Base-by-base conservation (phyloP, 2,329 filamentous ascomycete genomes). In the Hymenotorrendiella dingleyae region DNA sequence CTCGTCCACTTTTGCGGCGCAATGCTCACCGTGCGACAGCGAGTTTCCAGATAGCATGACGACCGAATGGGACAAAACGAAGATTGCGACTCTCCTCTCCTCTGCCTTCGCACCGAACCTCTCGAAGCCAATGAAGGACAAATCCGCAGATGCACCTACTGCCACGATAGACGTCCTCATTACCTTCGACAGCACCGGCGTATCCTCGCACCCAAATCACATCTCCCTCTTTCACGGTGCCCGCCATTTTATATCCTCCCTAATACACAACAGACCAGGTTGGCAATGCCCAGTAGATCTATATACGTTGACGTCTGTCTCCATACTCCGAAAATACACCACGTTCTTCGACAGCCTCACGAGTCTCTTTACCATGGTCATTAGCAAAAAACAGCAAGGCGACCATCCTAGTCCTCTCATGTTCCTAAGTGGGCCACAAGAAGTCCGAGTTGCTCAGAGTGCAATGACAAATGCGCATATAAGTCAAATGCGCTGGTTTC, bases 401-500 rank as follows among this genome's bases (percentile, higher is more conserved):
- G 73, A 77, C 28, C 72, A 74, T 41, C 78, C 82, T 0, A 65
- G 62, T 2, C 73, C 74, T 1, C 64, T 95, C 40, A 61, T 95
- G 26, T 89, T 84, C 58, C 71, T 91, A 47, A 94, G 76, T 64
- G 74, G 76, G 7, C 70, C 88, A 12, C 61, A 66, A 4, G 72
- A 74, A 42, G 78, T 83, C 50, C 71, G 82, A 50, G 76, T 73
- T 22, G 91, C 87, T 6, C 84, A 90, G 68, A 74, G 70, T 42
- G 90, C 93, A 23, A 98, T 98, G 93, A 89, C 86, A 2, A 73
- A 76, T 42, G 91, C 86, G 21, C 93, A 98, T 69, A 73, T 80
- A 67, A 96, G 89, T 64, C 93, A 98, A 73, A 98, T 98, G 93
- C 79, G 86, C 27, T 98, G 93, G 93, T 98, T 97, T 62, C 79